Percentiles rank a stretch among this genome's conserved stretches.
phyloP scores from a whole-genome alignment of 495 filamentous ascomycete genomes.

The Penicillium coffeae region DNA sequence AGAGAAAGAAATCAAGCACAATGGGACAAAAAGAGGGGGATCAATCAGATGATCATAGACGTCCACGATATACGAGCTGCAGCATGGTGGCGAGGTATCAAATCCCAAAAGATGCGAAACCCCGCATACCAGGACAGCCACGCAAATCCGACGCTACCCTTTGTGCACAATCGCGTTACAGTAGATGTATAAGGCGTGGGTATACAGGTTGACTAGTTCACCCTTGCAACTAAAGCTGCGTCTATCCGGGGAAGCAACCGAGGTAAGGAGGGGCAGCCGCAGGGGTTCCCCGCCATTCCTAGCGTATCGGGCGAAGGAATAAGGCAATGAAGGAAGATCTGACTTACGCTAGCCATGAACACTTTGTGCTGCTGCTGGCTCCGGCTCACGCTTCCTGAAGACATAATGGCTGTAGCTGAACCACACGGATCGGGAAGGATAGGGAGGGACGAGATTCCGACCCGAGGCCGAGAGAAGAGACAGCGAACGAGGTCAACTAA shows the following conservation, averaged over 20 bases:
- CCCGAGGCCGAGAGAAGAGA: slow-evolving; percentile 14
- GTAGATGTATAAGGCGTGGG: neutral
- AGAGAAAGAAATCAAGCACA: neutral
- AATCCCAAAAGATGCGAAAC: neutral
- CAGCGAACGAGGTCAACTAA: slow-evolving; percentile 1
- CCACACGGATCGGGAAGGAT: slow-evolving; percentile 21
- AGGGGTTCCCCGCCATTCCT: slow-evolving; percentile 5
- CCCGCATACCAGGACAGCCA: too few relatives aligned
- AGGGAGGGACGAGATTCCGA: slow-evolving; percentile 23
- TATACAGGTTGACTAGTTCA: neutral
- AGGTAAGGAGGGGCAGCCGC: slow-evolving; percentile 3
- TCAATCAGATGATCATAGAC: neutral
- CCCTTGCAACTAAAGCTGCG: neutral
- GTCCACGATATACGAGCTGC: neutral
- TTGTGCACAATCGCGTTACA: neutral
- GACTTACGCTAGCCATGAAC: slow-evolving; percentile 30
- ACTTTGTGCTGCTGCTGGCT: slow-evolving; percentile 25
- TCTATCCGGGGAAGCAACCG: slow-evolving; percentile 3
- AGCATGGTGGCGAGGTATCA: neutral
- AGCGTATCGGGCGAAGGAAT: neutral
- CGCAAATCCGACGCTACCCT: too few relatives aligned
- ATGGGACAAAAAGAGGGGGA: neutral
- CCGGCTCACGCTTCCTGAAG: slow-evolving; percentile 16
- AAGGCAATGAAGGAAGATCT: neutral
- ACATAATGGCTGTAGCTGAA: slow-evolving; percentile 14